Base-by-base conservation (phyloP, 306 rosid species). In the Ochetophila trinervis region DNA sequence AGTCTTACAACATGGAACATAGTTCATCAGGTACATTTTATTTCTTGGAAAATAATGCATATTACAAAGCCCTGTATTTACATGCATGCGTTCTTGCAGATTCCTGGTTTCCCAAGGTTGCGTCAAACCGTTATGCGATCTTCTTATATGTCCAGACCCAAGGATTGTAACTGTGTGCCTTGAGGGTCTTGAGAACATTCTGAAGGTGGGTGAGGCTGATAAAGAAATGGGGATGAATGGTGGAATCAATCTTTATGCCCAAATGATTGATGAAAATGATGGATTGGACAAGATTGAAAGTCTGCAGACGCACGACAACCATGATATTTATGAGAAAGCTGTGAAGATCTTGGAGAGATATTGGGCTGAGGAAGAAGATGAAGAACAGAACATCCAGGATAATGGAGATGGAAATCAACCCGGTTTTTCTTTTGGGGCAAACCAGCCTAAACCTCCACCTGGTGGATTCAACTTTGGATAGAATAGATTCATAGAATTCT, bases 311-410 rank as follows among this genome's bases (percentile, higher is more conserved):
- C 89, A 85, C 5, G 86, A 75, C 71, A 83, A 83, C 84, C 57
- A 75, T 17, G 95, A 85, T 54, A 83, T 88, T 76, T 76, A 83
- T 55, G 89, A 84, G 81, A 87, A 80, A 76, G 85, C 89, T 20
- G 87, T 87, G 58, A 87, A 82, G 84, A 77, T 87, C 70, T 70
- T 87, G 83, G 93, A 84, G 85, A 81, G 82, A 72, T 87, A 87
- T 42, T 87, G 89, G 93, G 63, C 79, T 0, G 93, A 84, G 75
- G 92, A 87, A 66, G 92, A 84, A 7, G 83, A 83, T 5, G 91
- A 83, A 62, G 73, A 57, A n/a, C 81, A 68, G 64, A 75, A 23
- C 69, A 44, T 53, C 42, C 81, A 71, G 66, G 74, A 74, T 66
- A 78, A 78, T 27, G 84, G 80, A 21, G 77, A 73, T 40, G 80